Percentiles rank a stretch among this genome's conserved stretches.
Evolutionary conservation across 257 asterid species (phyloP).

Genomic region (Solanum dulcamara): DNA sequence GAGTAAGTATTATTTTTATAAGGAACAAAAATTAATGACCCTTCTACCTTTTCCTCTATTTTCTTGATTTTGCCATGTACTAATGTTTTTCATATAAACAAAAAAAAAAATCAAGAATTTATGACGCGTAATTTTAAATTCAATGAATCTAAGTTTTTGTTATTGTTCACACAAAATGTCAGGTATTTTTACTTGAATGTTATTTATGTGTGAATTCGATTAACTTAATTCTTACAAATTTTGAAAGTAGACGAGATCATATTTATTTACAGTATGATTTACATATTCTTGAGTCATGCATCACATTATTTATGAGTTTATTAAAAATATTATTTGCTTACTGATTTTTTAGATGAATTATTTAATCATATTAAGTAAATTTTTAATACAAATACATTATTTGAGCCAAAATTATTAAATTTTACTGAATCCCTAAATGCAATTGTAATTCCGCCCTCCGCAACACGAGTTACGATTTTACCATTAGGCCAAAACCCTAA

Average conservation of each 20-base stretch:
- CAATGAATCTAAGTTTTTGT: too few relatives aligned
- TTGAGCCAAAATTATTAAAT: neutral
- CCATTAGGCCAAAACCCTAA: neutral
- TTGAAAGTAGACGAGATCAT: neutral
- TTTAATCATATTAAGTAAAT: neutral
- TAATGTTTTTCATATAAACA: neutral
- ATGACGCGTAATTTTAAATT: neutral
- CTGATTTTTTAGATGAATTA: neutral
- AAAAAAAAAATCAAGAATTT: neutral
- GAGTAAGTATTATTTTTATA: too few relatives aligned
- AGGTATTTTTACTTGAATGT: neutral
- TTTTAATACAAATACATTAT: neutral
- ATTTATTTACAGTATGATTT: too few relatives aligned
- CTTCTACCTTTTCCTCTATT: neutral
- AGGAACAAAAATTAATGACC: neutral
- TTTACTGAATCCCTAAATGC: neutral
- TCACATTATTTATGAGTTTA: neutral
- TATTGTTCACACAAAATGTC: neutral
- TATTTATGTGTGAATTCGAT: neutral
- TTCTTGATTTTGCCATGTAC: neutral
- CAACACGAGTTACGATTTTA: neutral
- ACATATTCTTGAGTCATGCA: neutral
- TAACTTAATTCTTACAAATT: neutral
- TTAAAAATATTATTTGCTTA: neutral
- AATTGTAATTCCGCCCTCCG: too few relatives aligned